Evolutionary conservation across 1,139 yeast genomes (phyloP), one percentile per base, ranked within the genome.

Genomic region (Blastobotrys aristatus): DNA sequence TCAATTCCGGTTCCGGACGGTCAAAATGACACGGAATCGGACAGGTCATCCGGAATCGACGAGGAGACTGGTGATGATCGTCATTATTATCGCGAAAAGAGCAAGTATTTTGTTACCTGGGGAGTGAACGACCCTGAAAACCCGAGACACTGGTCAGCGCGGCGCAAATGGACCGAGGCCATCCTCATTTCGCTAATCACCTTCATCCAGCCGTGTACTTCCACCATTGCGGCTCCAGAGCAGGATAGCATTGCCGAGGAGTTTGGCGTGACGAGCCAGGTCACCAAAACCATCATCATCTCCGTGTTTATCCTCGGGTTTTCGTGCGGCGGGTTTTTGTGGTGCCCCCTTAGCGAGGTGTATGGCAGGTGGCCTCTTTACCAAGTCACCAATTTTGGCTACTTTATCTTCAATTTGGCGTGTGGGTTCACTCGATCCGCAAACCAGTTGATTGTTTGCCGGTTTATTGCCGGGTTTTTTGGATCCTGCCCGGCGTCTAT

Each of bases 401-500:
- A 75, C 36, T 69, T 75, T 32, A 58, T 72, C 8, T 80, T 81
- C 64, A 78, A 78, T 55, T 59, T 81, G 31, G 82, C 77, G 1
- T 78, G 84, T 61, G 83, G 79, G 0, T 70, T 78, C 46, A 68
- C 80, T 2, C 69, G 75, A 35, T 76, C 69, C 30, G 70, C 75
- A 0, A 70, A 78, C 0, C 82, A 66, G 26, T 71, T 79, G 43
- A 50, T 63, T n/a, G 57, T 72, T 44, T 85, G 76, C 44, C 68
- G 85, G 35, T 75, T 79, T 43, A 56, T 80, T 4, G 82, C 83
- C 1, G 86, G 86, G 1, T 63, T 75, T 11, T 79, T 80, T 16
- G 83, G 82, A 4, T 79, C 90, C 50, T 80, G 84, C 1, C 77
- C 85, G 0, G 65, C 80, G 44, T 76, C 79, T 48, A 80, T 80